These are phyloP conservation scores for Annona squamosa DNA, from an alignment of 164 flowering plant genomes.

Conservation along the genomic window DNA sequence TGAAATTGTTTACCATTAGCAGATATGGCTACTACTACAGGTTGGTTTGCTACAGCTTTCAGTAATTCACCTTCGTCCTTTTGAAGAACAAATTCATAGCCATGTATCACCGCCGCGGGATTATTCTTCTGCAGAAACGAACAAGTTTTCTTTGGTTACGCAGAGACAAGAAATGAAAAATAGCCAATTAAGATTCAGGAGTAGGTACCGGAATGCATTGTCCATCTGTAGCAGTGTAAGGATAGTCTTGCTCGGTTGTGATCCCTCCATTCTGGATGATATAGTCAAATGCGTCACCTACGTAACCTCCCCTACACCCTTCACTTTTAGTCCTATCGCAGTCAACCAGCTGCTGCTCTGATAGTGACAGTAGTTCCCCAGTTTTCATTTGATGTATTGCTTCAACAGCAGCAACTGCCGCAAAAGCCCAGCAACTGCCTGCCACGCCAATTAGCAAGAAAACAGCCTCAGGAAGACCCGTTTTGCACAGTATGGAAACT, in stretches of 20 bases:
- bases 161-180: too few relatives aligned
- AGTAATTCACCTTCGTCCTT: background rate
- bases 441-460: too few relatives aligned
- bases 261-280: background rate
- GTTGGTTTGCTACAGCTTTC: background rate
- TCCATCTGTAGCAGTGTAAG: background rate
- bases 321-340: background rate
- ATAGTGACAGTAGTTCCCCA: slow-evolving; percentile 10
- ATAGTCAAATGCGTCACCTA: too few relatives aligned
- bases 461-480: too few relatives aligned
- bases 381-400: slow-evolving; percentile 12
- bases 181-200: too few relatives aligned
- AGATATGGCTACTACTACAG: background rate
- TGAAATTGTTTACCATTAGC: background rate
- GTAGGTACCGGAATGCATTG: background rate
- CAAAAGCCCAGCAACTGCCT: slow-evolving; percentile 16
- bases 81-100: background rate
- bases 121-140: too few relatives aligned
- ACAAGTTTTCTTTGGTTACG: too few relatives aligned
- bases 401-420: slow-evolving; percentile 13
- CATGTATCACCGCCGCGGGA: background rate
- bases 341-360: slow-evolving; percentile 16
- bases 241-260: background rate
- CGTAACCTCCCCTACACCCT: too few relatives aligned
- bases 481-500: too few relatives aligned